phyloP scores from a whole-genome alignment of 1,284 basidiomycete species.

The Retiboletus flavoniger region DNA sequence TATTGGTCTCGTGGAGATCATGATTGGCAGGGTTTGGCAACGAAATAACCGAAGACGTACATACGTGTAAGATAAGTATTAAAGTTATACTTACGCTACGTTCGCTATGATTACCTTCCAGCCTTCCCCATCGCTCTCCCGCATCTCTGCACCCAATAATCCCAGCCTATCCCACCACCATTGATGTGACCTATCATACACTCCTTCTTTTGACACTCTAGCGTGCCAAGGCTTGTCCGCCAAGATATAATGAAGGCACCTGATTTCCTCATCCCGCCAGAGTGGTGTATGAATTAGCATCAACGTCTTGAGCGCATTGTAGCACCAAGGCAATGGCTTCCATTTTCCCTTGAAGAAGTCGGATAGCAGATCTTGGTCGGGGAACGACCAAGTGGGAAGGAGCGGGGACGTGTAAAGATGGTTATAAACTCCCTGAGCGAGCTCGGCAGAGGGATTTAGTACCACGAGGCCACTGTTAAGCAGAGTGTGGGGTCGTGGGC shows the following conservation, averaged over 20 bases:
- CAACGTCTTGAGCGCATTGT: conserved; percentile 85
- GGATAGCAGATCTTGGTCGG: conserved; percentile 91
- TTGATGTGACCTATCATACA: conserved; percentile 51
- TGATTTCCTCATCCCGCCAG: conserved; percentile 79
- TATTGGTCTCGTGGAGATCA: conserved; percentile 82
- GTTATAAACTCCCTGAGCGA: conserved; percentile 52
- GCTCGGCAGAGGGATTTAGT: conserved; percentile 68
- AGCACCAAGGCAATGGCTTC: conserved; percentile 76
- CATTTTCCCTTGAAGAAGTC: conserved; percentile 76
- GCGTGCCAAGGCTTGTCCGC: conserved; percentile 75
- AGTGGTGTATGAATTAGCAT: conserved; percentile 63
- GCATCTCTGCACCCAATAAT: conserved; percentile 48
- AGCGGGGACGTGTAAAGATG: conserved; percentile 70
- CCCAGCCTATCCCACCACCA: conserved; percentile 82
- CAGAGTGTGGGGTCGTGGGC: conserved; percentile 72
- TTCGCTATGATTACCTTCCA: conserved; percentile 53
- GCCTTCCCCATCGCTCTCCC: conserved; percentile 44
- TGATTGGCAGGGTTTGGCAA: conserved; percentile 34
- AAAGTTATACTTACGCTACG: conserved; percentile 37
- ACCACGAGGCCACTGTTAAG: conserved; percentile 92
- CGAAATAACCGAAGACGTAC: background rate
- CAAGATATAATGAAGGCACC: conserved; percentile 74
- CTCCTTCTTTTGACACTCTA: conserved; percentile 37
- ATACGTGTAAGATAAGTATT: background rate
- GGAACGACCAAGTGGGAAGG: conserved; percentile 74